Evolutionary conservation across 164 flowering plant species (phyloP).

Genomic region (Euptelea pleiosperma): DNA sequence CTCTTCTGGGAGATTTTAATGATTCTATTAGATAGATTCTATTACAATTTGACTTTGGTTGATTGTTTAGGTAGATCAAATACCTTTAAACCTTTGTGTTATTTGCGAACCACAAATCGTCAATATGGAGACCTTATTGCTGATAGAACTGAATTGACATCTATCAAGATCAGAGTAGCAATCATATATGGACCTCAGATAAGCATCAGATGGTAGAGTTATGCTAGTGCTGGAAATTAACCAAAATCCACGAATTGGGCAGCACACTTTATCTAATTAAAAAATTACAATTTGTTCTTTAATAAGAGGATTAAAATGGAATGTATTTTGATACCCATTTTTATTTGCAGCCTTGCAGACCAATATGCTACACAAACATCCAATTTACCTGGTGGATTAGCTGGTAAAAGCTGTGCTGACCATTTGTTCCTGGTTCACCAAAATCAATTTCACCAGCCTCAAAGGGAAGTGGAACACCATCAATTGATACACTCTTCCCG

Average conservation of each 20-base stretch:
- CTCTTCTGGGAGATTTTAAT: too few species aligned
- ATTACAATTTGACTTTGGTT: too few species aligned
- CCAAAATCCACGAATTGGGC: neutral
- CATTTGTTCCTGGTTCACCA: constrained; percentile 99
- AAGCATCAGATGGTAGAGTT: neutral
- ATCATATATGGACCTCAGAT: neutral
- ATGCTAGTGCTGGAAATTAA: neutral
- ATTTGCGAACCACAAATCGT: too few species aligned
- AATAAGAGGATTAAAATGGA: neutral
- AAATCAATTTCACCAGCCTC: constrained; percentile 98
- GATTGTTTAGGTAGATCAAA: too few species aligned
- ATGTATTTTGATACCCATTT: neutral
- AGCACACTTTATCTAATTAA: neutral
- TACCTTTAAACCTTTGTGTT: too few species aligned
- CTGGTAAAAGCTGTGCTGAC: constrained; percentile 99
- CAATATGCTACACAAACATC: neutral
- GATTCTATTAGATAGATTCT: too few species aligned
- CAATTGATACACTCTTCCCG: constrained; percentile 96
- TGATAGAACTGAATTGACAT: neutral
- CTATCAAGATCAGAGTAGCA: neutral
- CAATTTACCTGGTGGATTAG: constrained; percentile 86
- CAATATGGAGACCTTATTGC: too few species aligned
- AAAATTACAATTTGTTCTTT: neutral
- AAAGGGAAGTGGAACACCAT: constrained; percentile 83
- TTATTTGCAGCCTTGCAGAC: constrained; percentile 6